phyloP scores from a whole-genome alignment of 768 basidiomycete species.

The Strobilomyces confusus region DNA sequence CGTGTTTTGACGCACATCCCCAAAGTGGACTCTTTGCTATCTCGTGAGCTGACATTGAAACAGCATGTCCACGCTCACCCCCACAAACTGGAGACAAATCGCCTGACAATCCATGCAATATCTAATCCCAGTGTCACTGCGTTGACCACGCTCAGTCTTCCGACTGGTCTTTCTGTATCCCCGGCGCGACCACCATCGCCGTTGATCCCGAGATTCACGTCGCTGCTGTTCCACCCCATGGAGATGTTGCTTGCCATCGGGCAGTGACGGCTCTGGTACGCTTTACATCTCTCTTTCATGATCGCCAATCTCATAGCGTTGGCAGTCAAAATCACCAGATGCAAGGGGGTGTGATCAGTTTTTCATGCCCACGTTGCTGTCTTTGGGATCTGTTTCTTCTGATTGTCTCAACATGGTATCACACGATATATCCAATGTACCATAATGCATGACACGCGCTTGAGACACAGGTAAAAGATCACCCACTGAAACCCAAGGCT shows the following conservation, averaged over 20 bases:
- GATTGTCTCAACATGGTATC: background rate
- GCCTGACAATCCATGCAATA: slow-evolving; percentile 57
- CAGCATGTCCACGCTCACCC: slow-evolving; percentile 59
- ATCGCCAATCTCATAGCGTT: slow-evolving; percentile 1
- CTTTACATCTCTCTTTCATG: background rate
- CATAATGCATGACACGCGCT: slow-evolving; percentile 1
- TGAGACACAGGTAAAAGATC: too few relatives aligned
- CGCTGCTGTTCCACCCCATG: slow-evolving; percentile 76
- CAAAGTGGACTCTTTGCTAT: slow-evolving; percentile 77
- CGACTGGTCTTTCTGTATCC: slow-evolving; percentile 52
- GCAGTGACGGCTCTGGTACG: slow-evolving; percentile 59
- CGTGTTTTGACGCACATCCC: slow-evolving; percentile 84
- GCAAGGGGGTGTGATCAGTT: slow-evolving; percentile 32
- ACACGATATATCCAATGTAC: slow-evolving; percentile 20
- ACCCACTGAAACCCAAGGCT: too few relatives aligned
- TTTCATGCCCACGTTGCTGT: too few relatives aligned
- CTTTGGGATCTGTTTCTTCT: too few relatives aligned
- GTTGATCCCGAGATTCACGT: slow-evolving; percentile 58
- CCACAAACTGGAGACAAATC: slow-evolving; percentile 61
- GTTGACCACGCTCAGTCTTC: slow-evolving; percentile 43
- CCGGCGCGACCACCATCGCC: slow-evolving; percentile 57
- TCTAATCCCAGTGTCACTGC: slow-evolving; percentile 26
- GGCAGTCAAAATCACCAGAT: slow-evolving; percentile 56
- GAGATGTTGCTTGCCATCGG: slow-evolving; percentile 83
- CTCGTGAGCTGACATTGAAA: slow-evolving; percentile 5